Evolutionary conservation across 495 filamentous ascomycete species (phyloP), one percentile per base, ranked within the genome.

Genomic region (Aspergillus avenaceus): DNA sequence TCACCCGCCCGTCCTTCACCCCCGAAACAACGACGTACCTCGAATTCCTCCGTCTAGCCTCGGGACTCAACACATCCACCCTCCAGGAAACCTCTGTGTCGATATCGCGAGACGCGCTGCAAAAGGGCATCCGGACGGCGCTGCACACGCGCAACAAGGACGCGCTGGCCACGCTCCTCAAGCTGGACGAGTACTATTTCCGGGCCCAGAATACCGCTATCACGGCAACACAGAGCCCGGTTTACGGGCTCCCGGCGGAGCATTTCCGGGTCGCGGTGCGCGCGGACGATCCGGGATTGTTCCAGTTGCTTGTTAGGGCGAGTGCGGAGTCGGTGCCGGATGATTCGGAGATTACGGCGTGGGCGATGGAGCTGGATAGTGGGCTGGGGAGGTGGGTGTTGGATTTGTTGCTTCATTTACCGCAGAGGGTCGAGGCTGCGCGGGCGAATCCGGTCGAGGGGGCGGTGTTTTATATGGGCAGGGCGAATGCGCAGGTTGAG

Each of bases 301-400:
- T 76, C 40, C 52, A 64, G 31, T 43, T 63, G 11, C 58, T 76
- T 14, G 25, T 76, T 1, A 68, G 71, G 14, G 56, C 69, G 9
- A 72, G 60, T 36, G 69, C 72, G 0, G 72, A 76, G 51, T 73
- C 69, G 13, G 31, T 74, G 0, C 72, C 72, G 1, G 54, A 69
- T 24, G 63, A 65, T 0, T 26, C 63, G 2, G 64, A 68, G 24
- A 59, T 76, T 13, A 66, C 61, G 0, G 46, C 65, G 26, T 76
- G 71, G 71, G 62, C 55, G 0, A 54, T 71, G 29, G 59, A 65
- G n/a, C 32, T 59, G 0, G 51, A 52, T 22, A 52, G 50, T 40
- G 41, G 49, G 7, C 61, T 75, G 21, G 67, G 65, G 0, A 29
- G 22, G 2, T 75, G 69, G 69, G 31, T 76, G 45, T 56, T 66